Conservation (phyloP, 2,329 filamentous ascomycete genomes). For the Ploettnerulaceae sp. region DNA sequence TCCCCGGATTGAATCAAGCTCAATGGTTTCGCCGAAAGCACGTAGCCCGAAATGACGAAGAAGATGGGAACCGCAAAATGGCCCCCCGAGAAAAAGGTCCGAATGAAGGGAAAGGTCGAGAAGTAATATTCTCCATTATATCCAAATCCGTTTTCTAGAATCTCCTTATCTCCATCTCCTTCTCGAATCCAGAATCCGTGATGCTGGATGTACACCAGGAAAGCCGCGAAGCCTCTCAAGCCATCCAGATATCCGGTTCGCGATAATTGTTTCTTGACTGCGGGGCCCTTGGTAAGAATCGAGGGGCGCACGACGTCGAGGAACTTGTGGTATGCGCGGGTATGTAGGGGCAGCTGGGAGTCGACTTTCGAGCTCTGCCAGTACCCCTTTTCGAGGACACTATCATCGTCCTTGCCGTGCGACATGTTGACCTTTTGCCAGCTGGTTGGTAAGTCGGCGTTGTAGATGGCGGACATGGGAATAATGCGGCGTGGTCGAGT, state of each 20-base stretch:
- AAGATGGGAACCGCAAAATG: slow-evolving; percentile 53
- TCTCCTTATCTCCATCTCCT: slow-evolving; percentile 7
- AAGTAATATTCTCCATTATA: slow-evolving; percentile 33
- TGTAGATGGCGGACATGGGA: too few species aligned
- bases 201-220: slow-evolving; percentile 45
- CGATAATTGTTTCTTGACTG: slow-evolving; percentile 7
- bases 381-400: neutral
- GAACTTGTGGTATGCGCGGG: neutral
- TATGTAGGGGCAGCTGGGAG: neutral
- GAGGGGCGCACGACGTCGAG: slow-evolving; percentile 1
- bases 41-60: slow-evolving; percentile 48
- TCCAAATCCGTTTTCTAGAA: slow-evolving; percentile 30
- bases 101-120: slow-evolving; percentile 50
- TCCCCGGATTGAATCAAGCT: slow-evolving; percentile 37
- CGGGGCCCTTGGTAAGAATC: slow-evolving; percentile 1
- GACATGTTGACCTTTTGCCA: too few species aligned
- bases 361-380: neutral
- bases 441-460: too few species aligned
- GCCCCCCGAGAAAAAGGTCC: slow-evolving; percentile 56
- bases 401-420: too few species aligned
- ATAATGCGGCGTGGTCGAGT: too few species aligned
- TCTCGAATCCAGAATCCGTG: slow-evolving; percentile 36
- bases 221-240: slow-evolving; percentile 43
- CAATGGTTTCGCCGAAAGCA: slow-evolving; percentile 41
- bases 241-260: slow-evolving; percentile 44